Evolutionary conservation across 306 rosid species (phyloP).

Genomic region (Pyrus betulifolia): DNA sequence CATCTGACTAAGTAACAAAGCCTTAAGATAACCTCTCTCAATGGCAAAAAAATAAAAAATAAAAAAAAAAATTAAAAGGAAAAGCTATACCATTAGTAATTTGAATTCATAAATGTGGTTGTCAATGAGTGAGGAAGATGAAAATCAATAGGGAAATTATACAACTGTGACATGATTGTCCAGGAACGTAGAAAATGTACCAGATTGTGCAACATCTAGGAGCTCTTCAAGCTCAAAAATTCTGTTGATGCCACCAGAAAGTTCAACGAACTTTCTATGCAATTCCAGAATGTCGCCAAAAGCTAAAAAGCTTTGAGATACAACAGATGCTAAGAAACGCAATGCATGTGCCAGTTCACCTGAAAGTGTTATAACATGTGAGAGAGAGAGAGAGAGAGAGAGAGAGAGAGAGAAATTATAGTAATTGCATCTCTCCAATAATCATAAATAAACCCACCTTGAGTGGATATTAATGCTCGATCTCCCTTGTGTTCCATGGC

Average conservation of each 20-base stretch:
- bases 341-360: constrained; percentile 98
- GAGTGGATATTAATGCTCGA: constrained; percentile 70
- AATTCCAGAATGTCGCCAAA: constrained; percentile 96
- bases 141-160: background rate
- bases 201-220: constrained; percentile 76
- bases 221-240: constrained; percentile 95
- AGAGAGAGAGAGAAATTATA: constrained; percentile 3
- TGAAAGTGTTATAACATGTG: constrained; percentile 20
- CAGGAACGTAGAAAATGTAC: constrained; percentile 30
- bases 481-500: constrained; percentile 91
- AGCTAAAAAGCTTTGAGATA: constrained; percentile 98
- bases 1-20: background rate
- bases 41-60: background rate
- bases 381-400: constrained; percentile 2
- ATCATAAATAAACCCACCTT: constrained; percentile 46
- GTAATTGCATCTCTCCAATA: background rate
- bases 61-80: no score
- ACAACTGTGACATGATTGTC: background rate
- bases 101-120: background rate
- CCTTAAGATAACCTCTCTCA: background rate
- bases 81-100: background rate
- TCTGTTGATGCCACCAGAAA: constrained; percentile 84
- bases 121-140: background rate
- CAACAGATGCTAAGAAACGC: constrained; percentile 97
- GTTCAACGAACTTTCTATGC: constrained; percentile 81